These are phyloP conservation scores for Paramyrothecium roridum DNA, from an alignment of 2,329 filamentous ascomycete genomes.

Conservation along the genomic window DNA sequence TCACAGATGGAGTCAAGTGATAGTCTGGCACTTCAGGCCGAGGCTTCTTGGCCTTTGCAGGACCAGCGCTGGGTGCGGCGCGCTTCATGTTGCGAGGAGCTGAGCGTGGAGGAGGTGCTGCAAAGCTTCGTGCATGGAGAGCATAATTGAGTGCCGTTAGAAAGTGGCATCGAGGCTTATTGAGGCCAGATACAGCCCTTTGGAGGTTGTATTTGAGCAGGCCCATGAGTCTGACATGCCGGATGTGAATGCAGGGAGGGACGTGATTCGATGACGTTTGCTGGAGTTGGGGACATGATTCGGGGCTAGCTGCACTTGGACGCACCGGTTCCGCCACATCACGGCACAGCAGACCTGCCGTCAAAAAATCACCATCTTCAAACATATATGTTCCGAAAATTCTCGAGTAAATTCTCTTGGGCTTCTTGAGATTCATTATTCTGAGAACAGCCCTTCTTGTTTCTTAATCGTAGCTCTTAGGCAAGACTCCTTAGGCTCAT, in stretches of 20 bases:
- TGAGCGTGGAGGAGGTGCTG: neutral
- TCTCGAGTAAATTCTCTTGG: too few species aligned
- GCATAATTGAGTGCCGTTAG: neutral
- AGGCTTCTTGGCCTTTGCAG: slow-evolving; percentile 5
- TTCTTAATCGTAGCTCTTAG: too few species aligned
- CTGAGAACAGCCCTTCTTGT: too few species aligned
- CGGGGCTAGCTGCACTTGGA: too few species aligned
- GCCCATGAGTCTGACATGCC: neutral
- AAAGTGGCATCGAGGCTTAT: neutral
- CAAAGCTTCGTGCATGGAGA: neutral
- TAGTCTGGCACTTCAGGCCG: slow-evolving; percentile 6
- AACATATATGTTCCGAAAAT: too few species aligned
- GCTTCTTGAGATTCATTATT: too few species aligned
- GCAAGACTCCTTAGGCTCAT: too few species aligned
- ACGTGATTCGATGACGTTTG: too few species aligned
- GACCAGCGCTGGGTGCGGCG: neutral
- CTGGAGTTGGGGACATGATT: too few species aligned
- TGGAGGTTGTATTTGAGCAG: neutral
- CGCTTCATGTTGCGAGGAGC: neutral
- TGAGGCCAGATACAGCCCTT: neutral
- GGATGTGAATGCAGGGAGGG: neutral
- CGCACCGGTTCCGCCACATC: too few species aligned
- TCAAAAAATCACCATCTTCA: too few species aligned
- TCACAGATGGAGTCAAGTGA: slow-evolving; percentile 7
- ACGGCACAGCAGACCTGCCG: too few species aligned